Evolutionary conservation across 108 stramenopile species (phyloP), one percentile per base, ranked within the genome.

Genomic region (Fragilaria radians): DNA sequence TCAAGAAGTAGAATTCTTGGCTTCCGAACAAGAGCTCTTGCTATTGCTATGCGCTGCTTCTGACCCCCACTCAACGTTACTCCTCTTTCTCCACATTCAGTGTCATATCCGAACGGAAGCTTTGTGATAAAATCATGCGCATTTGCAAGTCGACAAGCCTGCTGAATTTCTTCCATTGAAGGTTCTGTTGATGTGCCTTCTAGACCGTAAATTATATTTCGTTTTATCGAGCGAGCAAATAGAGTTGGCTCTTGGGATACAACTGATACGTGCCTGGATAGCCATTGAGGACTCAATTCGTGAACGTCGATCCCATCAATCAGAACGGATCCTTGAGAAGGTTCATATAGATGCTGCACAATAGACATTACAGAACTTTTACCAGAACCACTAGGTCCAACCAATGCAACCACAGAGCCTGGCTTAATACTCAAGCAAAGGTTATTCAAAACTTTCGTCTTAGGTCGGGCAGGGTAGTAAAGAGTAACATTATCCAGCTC

Each of bases 191-290:
- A 62, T 5, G 83, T 76, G 5, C 72, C 77, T 61, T 87, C 83
- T 3, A 79, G 59, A 24, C 93, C 95, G 55, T 86, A 84, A 46
- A 80, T 76, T 32, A 97, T 95, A 60, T 97, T 97, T 34, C 85
- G 70, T 46, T 62, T 75, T 52, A 95, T 72, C 26, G 72, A 78
- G 42, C 93, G 85, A 4, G 76, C 78, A 69, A 95, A 97, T 26
- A 97, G 83, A 3, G 71, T 79, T 2, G 94, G 91, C 62, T 95
- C 93, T 67, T 98, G 97, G 14, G 72, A 64, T 5, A 98, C 97
- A 48, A 92, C 63, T 11, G 75, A 71, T 9, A 83, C 67, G 36
- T 74, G 51, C 28, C 59, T 56, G 28, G 73, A 68, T 54, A 83
- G 50, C 75, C 73, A 77, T 27, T 62, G 56, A 3, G 73, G 72